Conservation (phyloP, 805 yeast species). For the Lipomyces yamanashiensis region DNA sequence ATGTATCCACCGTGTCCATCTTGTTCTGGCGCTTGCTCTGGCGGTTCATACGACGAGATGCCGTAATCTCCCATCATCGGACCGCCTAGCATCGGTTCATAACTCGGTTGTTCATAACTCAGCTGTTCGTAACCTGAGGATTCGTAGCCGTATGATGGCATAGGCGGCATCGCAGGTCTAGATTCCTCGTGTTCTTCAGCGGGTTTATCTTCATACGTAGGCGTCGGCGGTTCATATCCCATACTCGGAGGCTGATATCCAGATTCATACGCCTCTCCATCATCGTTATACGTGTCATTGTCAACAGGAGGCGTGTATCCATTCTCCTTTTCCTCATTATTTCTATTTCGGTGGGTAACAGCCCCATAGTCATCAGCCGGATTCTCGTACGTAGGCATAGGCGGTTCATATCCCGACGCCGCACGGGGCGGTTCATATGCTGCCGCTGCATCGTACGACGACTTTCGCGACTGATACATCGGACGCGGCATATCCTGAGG, state of each 20-base stretch:
- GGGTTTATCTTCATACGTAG: neutral
- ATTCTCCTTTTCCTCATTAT: neutral
- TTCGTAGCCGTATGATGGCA: slow-evolving; percentile 15
- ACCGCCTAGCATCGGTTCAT: slow-evolving; percentile 12
- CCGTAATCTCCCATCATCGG: slow-evolving; percentile 17
- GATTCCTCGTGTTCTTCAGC: slow-evolving; percentile 1
- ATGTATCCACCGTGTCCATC: neutral
- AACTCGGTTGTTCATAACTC: slow-evolving; percentile 4
- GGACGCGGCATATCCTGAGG: neutral
- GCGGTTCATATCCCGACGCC: slow-evolving; percentile 37
- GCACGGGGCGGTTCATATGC: slow-evolving; percentile 8
- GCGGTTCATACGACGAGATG: slow-evolving; percentile 8
- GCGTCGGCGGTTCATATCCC: slow-evolving; percentile 7
- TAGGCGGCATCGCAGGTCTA: neutral
- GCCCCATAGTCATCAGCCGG: slow-evolving; percentile 34
- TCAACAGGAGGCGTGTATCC: neutral
- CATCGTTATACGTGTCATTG: neutral
- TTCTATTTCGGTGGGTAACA: neutral
- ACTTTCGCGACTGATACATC: neutral
- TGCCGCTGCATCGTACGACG: neutral
- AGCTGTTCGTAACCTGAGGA: neutral
- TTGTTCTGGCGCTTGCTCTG: neutral
- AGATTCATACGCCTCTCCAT: neutral
- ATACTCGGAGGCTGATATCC: neutral
- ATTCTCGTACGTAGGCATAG: slow-evolving; percentile 27